phyloP scores from a whole-genome alignment of 768 basidiomycete species.

The Leccinellum luteum region DNA sequence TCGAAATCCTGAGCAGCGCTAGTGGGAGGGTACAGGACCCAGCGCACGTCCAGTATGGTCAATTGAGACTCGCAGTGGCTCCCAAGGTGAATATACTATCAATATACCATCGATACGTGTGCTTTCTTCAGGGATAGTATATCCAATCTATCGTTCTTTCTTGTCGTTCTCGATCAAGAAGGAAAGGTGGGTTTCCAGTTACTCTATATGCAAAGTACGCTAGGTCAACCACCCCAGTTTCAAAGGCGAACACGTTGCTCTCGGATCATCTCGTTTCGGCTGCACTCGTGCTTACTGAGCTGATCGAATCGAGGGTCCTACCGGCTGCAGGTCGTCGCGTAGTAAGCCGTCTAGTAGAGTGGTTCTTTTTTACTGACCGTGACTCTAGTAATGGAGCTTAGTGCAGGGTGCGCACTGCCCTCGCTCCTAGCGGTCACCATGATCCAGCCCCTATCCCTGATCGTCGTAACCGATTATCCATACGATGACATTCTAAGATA shows the following conservation, averaged over 20 bases:
- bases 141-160: not conserved
- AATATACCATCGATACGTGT: not conserved
- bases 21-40: slow-evolving; percentile 41
- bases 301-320: slow-evolving; percentile 56
- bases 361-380: not conserved
- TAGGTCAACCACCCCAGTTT: not conserved
- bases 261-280: slow-evolving; percentile 77
- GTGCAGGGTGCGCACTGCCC: slow-evolving; percentile 66
- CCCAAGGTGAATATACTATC: slow-evolving; percentile 45
- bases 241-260: slow-evolving; percentile 64
- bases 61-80: slow-evolving; percentile 51
- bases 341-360: slow-evolving; percentile 28
- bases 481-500: slow-evolving; percentile 58
- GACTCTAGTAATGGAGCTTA: slow-evolving; percentile 62
- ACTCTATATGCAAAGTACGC: slow-evolving; percentile 3
- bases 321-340: slow-evolving; percentile 37
- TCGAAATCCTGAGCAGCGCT: slow-evolving; percentile 53
- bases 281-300: slow-evolving; percentile 61
- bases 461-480: slow-evolving; percentile 70
- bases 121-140: not conserved
- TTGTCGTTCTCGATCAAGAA: slow-evolving; percentile 38
- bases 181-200: slow-evolving; percentile 47
- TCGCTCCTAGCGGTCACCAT: slow-evolving; percentile 55
- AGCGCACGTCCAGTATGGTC: slow-evolving; percentile 49
- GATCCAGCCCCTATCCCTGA: slow-evolving; percentile 43